phyloP scores from a whole-genome alignment of 208 protist genomes.

The Wallacemonas sp. region DNA sequence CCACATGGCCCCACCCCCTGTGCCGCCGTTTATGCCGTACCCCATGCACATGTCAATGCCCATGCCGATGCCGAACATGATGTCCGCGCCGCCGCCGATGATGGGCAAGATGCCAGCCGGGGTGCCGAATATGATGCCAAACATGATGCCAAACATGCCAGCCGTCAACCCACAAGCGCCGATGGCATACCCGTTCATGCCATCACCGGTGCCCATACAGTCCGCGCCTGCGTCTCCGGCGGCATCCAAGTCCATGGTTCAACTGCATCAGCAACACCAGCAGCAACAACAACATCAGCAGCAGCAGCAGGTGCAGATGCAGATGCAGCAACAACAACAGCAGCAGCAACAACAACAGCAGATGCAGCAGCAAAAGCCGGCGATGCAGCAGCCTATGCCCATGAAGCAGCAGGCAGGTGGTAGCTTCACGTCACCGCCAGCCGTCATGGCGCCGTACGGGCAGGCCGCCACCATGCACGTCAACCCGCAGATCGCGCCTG shows the following conservation, averaged over 20 bases:
- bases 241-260: neutral
- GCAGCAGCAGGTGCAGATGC: slow-evolving; percentile 8
- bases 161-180: neutral
- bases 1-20: slow-evolving; percentile 17
- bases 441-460: neutral
- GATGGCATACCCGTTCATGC: slow-evolving; percentile 16
- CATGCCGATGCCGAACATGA: slow-evolving; percentile 19
- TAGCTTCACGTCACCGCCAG: no score
- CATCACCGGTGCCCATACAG: neutral
- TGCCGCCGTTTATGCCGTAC: slow-evolving; percentile 18
- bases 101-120: slow-evolving; percentile 10
- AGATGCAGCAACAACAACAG: neutral
- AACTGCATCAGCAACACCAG: neutral
- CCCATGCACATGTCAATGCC: slow-evolving; percentile 26
- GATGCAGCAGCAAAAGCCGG: slow-evolving; percentile 13
- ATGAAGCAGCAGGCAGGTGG: no score
- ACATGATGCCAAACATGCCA: slow-evolving; percentile 12
- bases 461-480: slow-evolving; percentile 1
- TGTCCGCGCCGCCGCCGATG: slow-evolving; percentile 1
- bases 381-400: neutral
- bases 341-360: slow-evolving; percentile 10
- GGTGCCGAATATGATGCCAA: no score
- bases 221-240: neutral
- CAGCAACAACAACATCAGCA: slow-evolving; percentile 10
- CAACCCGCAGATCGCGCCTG: neutral